Evolutionary conservation across 1,139 yeast species (phyloP).

Genomic region (Geotrichum citri-aurantii): DNA sequence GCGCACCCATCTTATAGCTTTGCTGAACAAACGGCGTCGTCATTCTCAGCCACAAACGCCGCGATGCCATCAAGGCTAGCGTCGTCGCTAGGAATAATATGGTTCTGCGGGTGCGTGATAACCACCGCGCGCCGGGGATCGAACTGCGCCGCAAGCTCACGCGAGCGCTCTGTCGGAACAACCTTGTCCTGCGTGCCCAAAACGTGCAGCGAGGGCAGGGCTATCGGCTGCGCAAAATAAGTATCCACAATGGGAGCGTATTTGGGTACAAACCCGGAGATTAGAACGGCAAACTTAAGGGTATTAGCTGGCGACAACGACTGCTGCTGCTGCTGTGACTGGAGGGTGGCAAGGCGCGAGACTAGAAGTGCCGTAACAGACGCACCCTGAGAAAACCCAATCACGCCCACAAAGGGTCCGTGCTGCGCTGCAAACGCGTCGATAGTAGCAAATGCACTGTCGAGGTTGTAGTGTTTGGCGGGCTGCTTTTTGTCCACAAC

Average conservation of each 20-base stretch:
- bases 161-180: conserved; percentile 68
- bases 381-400: conserved; percentile 94
- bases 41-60: neutral
- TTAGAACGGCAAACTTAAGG: conserved; percentile 63
- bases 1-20: neutral
- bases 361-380: conserved; percentile 53
- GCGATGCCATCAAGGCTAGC: neutral
- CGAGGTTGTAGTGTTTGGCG: conserved; percentile 37
- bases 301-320: too few relatives aligned
- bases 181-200: conserved; percentile 84
- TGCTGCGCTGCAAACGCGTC: conserved; percentile 50
- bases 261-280: conserved; percentile 68
- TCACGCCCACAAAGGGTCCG: conserved; percentile 84
- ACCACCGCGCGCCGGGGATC: conserved; percentile 25
- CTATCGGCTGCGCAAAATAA: conserved; percentile 43
- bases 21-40: neutral
- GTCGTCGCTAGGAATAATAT: conserved; percentile 55
- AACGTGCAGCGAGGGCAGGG: conserved; percentile 64
- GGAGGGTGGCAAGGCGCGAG: conserved; percentile 28
- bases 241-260: conserved; percentile 45
- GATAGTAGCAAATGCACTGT: conserved; percentile 47
- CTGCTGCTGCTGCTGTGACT: conserved; percentile 39
- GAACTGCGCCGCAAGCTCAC: conserved; percentile 51
- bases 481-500: conserved; percentile 38
- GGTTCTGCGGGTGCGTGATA: conserved; percentile 67